phyloP scores from a whole-genome alignment of 1,139 yeast genomes.

The Yamadazyma sp. region DNA sequence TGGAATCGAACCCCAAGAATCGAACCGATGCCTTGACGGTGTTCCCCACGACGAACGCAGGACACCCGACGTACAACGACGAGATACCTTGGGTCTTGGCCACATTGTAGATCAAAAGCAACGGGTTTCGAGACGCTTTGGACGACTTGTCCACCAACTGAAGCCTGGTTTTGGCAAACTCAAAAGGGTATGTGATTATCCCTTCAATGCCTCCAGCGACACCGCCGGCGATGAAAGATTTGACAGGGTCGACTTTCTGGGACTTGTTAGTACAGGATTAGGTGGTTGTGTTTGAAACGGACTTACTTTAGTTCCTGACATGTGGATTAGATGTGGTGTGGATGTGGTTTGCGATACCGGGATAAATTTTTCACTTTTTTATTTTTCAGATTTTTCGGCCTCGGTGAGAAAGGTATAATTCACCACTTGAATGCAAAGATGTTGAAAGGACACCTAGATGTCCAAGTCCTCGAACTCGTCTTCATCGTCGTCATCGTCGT shows the following conservation, averaged over 20 bases:
- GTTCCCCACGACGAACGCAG: constrained; percentile 94
- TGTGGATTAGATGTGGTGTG: constrained; percentile 7
- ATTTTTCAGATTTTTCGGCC: constrained; percentile 1
- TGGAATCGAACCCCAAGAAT: constrained; percentile 87
- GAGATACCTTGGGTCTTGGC: constrained; percentile 78
- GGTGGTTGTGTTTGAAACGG: background rate
- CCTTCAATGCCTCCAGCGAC: constrained; percentile 95
- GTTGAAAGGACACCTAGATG: too few relatives aligned
- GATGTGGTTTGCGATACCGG: constrained; percentile 7
- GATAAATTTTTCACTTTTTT: constrained; percentile 4
- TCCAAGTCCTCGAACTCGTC: constrained; percentile 45
- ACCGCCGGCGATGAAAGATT: constrained; percentile 91
- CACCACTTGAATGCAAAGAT: too few relatives aligned
- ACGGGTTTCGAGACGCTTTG: constrained; percentile 75
- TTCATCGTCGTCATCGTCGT: constrained; percentile 60
- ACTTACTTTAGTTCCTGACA: constrained; percentile 12
- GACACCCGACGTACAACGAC: constrained; percentile 92
- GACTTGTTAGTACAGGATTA: constrained; percentile 6
- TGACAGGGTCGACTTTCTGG: constrained; percentile 52
- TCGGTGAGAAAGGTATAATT: background rate
- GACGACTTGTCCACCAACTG: constrained; percentile 77
- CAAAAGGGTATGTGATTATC: constrained; percentile 88
- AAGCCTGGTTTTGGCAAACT: constrained; percentile 91
- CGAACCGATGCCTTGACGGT: constrained; percentile 94
- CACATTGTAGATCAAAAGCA: constrained; percentile 71